phyloP scores from a whole-genome alignment of 805 yeast species.

The Saccharomycopsis vini region DNA sequence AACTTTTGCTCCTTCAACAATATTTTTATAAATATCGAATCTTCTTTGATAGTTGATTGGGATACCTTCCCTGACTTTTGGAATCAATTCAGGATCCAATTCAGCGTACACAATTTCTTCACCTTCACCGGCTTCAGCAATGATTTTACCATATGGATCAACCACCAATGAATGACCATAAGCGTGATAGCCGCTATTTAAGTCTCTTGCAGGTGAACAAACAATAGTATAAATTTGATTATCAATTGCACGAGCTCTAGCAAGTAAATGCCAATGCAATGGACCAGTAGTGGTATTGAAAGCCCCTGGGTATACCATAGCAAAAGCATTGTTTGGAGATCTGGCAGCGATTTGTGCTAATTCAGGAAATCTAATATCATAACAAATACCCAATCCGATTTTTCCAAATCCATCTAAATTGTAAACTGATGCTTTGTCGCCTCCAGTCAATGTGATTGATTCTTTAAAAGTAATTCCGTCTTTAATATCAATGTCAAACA shows the following conservation, averaged over 20 bases:
- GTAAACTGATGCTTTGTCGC: slow-evolving; percentile 72
- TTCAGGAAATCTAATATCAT: slow-evolving; percentile 76
- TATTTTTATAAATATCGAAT: slow-evolving; percentile 35
- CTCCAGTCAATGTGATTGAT: slow-evolving; percentile 65
- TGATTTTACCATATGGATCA: slow-evolving; percentile 50
- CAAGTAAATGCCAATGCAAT: slow-evolving; percentile 71
- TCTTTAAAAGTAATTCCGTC: slow-evolving; percentile 85
- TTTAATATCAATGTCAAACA: slow-evolving; percentile 90
- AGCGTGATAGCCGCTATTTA: slow-evolving; percentile 49
- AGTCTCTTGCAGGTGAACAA: slow-evolving; percentile 85
- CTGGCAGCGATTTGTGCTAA: slow-evolving; percentile 64
- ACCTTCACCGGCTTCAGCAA: slow-evolving; percentile 68
- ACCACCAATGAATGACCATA: slow-evolving; percentile 61
- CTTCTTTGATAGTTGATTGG: slow-evolving; percentile 67
- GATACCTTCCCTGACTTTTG: slow-evolving; percentile 51
- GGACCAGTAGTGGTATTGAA: slow-evolving; percentile 83
- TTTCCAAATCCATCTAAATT: slow-evolving; percentile 55
- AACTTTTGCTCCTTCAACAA: slow-evolving; percentile 6
- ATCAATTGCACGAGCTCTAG: slow-evolving; percentile 66
- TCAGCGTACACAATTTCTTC: slow-evolving; percentile 73
- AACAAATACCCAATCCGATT: slow-evolving; percentile 81
- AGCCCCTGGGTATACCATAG: slow-evolving; percentile 78
- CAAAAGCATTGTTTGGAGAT: slow-evolving; percentile 47
- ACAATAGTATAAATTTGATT: slow-evolving; percentile 64
- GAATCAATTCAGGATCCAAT: slow-evolving; percentile 52